phyloP scores from a whole-genome alignment of 2,329 filamentous ascomycete genomes.

The Cladosporium sp. region DNA sequence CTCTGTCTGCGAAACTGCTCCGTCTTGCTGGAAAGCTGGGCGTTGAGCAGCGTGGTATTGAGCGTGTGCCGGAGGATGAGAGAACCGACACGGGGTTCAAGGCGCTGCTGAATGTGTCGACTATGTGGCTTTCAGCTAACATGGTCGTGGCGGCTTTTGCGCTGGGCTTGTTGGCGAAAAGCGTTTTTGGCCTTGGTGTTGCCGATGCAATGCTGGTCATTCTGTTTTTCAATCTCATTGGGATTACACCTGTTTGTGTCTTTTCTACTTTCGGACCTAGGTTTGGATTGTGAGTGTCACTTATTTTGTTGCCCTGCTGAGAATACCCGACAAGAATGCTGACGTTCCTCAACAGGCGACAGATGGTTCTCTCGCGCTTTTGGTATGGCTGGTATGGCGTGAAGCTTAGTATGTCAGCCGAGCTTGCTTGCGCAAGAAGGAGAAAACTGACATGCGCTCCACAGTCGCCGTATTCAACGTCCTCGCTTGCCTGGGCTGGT shows the following conservation, averaged over 20 bases:
- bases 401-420: slow-evolving; percentile 1
- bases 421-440: slow-evolving; percentile 12
- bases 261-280: slow-evolving; percentile 72
- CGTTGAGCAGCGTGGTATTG: slow-evolving; percentile 70
- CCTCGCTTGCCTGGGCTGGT: slow-evolving; percentile 69
- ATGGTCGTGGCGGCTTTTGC: slow-evolving; percentile 74
- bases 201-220: slow-evolving; percentile 67
- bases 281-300: slow-evolving; percentile 53
- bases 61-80: slow-evolving; percentile 67
- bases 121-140: slow-evolving; percentile 74
- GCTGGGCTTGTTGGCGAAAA: slow-evolving; percentile 66
- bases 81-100: slow-evolving; percentile 54
- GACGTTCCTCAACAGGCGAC: slow-evolving; percentile 40
- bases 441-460: slow-evolving; percentile 12
- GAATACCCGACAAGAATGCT: neutral
- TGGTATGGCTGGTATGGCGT: slow-evolving; percentile 57
- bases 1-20: neutral
- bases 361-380: slow-evolving; percentile 75
- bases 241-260: slow-evolving; percentile 67
- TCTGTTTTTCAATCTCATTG: slow-evolving; percentile 70
- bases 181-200: slow-evolving; percentile 66
- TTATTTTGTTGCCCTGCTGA: neutral
- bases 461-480: slow-evolving; percentile 65
- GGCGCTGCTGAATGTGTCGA: slow-evolving; percentile 60
- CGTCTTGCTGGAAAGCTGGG: slow-evolving; percentile 32